These are phyloP conservation scores for Bimuria novae-zelandiae DNA, from an alignment of 2,329 filamentous ascomycete species.

Conservation along the genomic window DNA sequence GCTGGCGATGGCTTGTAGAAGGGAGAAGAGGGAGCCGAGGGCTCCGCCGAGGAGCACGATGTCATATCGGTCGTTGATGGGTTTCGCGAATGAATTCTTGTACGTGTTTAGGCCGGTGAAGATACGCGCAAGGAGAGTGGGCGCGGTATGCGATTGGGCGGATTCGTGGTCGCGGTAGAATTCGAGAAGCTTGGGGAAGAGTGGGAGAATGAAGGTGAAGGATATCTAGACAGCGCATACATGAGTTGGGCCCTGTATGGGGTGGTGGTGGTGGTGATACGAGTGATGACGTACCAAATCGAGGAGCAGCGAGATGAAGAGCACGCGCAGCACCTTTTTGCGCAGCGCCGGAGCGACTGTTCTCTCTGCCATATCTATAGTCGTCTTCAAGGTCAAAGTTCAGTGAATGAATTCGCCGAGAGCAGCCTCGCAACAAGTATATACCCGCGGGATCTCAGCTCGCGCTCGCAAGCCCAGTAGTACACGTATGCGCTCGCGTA, in stretches of 20 bases:
- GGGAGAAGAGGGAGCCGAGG: slow-evolving; percentile 88
- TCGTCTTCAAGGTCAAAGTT: too few relatives aligned
- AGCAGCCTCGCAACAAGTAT: too few relatives aligned
- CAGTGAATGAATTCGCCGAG: too few relatives aligned
- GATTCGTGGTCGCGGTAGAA: slow-evolving; percentile 91
- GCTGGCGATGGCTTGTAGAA: slow-evolving; percentile 90
- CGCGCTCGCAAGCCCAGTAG: too few relatives aligned
- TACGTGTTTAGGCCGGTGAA: slow-evolving; percentile 87
- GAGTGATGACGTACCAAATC: slow-evolving; percentile 71
- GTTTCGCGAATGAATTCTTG: slow-evolving; percentile 88
- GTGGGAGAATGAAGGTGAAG: slow-evolving; percentile 96
- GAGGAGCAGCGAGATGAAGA: slow-evolving; percentile 86
- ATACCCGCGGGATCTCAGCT: too few relatives aligned
- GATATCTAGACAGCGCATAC: slow-evolving; percentile 72
- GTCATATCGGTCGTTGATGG: slow-evolving; percentile 95
- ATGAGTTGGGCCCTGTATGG: slow-evolving; percentile 10
- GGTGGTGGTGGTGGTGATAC: slow-evolving; percentile 14
- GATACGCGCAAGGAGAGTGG: slow-evolving; percentile 76
- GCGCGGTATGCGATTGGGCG: slow-evolving; percentile 50
- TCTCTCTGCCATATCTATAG: background rate
- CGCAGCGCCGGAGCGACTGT: slow-evolving; percentile 54
- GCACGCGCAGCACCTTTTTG: slow-evolving; percentile 82
- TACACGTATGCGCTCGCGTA: too few relatives aligned
- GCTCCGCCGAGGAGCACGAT: slow-evolving; percentile 94
- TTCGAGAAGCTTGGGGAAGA: slow-evolving; percentile 93